Evolutionary conservation across 768 basidiomycete species (phyloP), one percentile per base, ranked within the genome.

Genomic region (Boletus tomentosulus): DNA sequence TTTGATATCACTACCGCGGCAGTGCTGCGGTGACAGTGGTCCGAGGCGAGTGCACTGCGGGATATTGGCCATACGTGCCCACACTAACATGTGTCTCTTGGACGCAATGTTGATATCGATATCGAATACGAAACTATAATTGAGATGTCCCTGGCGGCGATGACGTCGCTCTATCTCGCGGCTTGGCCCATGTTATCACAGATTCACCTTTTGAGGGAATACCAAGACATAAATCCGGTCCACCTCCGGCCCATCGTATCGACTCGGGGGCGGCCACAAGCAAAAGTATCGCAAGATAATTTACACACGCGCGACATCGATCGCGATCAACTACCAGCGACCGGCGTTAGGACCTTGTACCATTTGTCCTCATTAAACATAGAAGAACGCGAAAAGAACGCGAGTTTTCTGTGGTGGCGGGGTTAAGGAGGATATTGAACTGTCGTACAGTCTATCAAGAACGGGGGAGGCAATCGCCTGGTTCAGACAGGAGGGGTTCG

Each of bases 31-130:
- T 50, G 54, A 39, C 37, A 50, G 39, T 22, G 54, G 54, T 55
- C 31, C 35, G 10, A 16, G 8, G 22, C 27, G 43, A 31, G 33
- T 24, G 42, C 19, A 19, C 19, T 46, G 54, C 31, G 54, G 39
- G 50, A 51, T 51, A 56, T 51, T 51, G 19, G 55, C 55, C 27
- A 56, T 43, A 47, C 31, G 55, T 43, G 55, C 55, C 55, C 55
- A 12, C 50, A 56, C 33, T 16, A 39, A 39, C 48, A 33, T 19
- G 43, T 15, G 34, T 30, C 41, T 19, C 43, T 24, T n/a, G 19
- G 28, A 13, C 38, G 24, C 13, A 6, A 6, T 34, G 27, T 16
- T 12, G 37, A 49, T 28, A 31, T 7, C 16, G 38, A 31, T 42
- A n/a, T 24, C 39, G 30, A 33, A 25, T 42, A 42, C n/a, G 33